Evolutionary conservation across 129 eudicot species (phyloP), one percentile per base, ranked within the genome.

Genomic region (Flaveria ramosissima): DNA sequence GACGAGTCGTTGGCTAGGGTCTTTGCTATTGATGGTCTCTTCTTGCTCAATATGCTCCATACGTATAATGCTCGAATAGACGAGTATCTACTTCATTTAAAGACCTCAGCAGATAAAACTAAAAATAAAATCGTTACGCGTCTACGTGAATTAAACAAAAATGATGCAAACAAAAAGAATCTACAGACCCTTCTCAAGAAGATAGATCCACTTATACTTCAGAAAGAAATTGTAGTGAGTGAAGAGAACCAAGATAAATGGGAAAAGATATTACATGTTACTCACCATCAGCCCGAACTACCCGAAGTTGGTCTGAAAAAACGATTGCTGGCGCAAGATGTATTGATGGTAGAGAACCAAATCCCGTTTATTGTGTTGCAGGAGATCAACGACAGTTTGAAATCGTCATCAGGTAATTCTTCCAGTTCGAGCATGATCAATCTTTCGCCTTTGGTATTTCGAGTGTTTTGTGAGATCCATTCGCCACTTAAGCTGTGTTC

Each of bases 311-410:
- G 21, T 73, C 9, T 43, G 0, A 20, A 16, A 42, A 39, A 26
- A 59, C 43, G 69, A 74, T 12, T 20, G 12, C 9, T 60, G 14
- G 76, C 67, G 16, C 41, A 69, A 24, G 90, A 86, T 42, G 41
- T 80, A 1, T 11, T 86, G 77, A 86, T 83, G 87, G 64, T 75
- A 0, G 86, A 81, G 77, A 85, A 82, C 55, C 86, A 82, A 59
- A 82, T 85, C 13, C 89, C 90, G 3, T 30, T 79, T 41, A 15
- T 75, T 41, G 41, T 82, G 15, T 15, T 82, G 23, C 48, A 50
- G 73, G 72, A 51, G 75, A 81, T 50, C 68, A 16, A 15, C 57
- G 51, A 62, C 43, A 60, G 47, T 46, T 46, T 75, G 20, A 26
- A 10, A 43, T 9, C n/a, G 27, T 43, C 46, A 45, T 75, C 71